Evolutionary conservation across 2,329 filamentous ascomycete genomes (phyloP), one percentile per base, ranked within the genome.

Genomic region (Xylariaceae sp.): DNA sequence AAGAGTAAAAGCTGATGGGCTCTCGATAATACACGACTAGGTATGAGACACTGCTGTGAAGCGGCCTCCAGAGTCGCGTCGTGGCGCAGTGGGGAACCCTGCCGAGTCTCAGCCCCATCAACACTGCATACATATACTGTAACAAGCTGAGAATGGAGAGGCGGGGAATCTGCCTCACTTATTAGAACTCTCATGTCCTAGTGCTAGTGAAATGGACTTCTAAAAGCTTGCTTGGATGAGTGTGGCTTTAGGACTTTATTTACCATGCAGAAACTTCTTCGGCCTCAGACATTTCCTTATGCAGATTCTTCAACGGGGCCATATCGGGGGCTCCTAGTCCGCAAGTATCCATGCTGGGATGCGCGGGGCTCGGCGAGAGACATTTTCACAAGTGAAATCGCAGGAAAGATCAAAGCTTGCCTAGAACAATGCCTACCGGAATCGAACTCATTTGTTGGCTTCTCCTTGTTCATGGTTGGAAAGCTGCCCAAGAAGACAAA

Each of bases 391-490:
- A 47, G 3, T 11, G 47, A 53, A 6, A 58, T 61, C 12, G 21
- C 43, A 4, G 52, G 50, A 17, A 56, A 39, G 47, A 56, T 61
- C 19, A 61, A 58, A 44, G 8, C 21, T 3, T 58, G 43, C 21
- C 33, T 61, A 3, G 51, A 61, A 19, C 46, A 61, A 31, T 56
- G 56, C 9, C 47, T 61, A 6, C 56, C 52, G 3, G 59, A 61
- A 53, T 61, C 59, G 3, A 55, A 56, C 16, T 58, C 51, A 3
- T 59, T 58, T 33, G 28, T 61, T 11, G 51, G 56, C 16, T 61
- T 59, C 41, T 59, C 59, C 29, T 43, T 61, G 33, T 61, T 61
- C 37, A 61, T 61, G 59, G 59, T 61, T 21, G 59, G 59, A 6
- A 58, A 59, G n/a, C 11, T 47, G 16, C 51, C 55, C 14, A 51